These are phyloP conservation scores for Kluyveromyces siamensis DNA, from an alignment of 805 yeast species.

Conservation along the genomic window DNA sequence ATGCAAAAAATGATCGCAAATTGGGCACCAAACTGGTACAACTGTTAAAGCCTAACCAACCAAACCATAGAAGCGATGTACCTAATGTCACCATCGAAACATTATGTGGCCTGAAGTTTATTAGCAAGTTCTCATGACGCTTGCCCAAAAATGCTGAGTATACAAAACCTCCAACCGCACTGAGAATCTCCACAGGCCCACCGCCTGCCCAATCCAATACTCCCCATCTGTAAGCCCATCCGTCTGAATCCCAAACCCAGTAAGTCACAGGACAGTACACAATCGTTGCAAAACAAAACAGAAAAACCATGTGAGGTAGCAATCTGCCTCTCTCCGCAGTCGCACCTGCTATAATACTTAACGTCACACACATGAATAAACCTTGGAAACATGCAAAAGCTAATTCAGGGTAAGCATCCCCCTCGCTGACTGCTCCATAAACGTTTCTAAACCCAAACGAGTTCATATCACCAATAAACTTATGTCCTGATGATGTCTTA, in stretches of 20 bases:
- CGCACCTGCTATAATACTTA: conserved; percentile 87
- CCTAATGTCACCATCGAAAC: conserved; percentile 87
- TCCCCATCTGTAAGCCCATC: conserved; percentile 92
- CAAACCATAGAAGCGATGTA: conserved; percentile 79
- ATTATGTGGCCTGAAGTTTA: conserved; percentile 91
- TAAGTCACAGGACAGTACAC: conserved; percentile 93
- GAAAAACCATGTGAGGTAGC: conserved; percentile 71
- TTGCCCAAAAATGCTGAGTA: conserved; percentile 74
- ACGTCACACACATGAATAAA: conserved; percentile 85
- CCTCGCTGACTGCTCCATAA: conserved; percentile 35
- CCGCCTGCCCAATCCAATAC: conserved; percentile 97
- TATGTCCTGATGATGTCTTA: conserved; percentile 57
- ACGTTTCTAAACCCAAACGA: conserved; percentile 75
- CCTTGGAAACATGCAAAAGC: conserved; percentile 83
- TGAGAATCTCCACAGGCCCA: conserved; percentile 89
- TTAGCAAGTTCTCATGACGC: conserved; percentile 63
- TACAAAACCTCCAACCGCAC: conserved; percentile 87
- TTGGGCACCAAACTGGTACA: conserved; percentile 80
- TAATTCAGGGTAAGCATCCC: conserved; percentile 62
- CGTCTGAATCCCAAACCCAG: conserved; percentile 91
- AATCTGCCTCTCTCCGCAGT: conserved; percentile 90
- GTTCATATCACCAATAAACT: conserved; percentile 80
- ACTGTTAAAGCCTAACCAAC: conserved; percentile 95
- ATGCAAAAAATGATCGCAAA: conserved; percentile 76
- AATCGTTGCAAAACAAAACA: conserved; percentile 81